A percentile compares a stretch with the other conserved stretches of the same genome.
Conservation (phyloP, 345 rosid species). For the Ceriops tagal region DNA sequence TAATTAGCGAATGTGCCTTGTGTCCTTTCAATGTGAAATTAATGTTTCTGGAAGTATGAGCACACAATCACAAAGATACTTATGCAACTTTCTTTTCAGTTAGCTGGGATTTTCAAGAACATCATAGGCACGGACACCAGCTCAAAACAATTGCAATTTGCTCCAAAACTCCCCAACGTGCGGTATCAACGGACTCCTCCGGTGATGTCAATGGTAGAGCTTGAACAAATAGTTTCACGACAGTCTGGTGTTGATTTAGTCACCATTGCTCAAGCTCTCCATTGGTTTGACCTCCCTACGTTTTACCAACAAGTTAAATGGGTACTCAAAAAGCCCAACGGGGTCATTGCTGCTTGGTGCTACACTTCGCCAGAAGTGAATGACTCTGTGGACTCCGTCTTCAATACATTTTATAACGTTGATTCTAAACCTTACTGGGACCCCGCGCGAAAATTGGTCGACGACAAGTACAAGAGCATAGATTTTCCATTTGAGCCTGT, state of each 20-base stretch:
- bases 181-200: conserved; percentile 59
- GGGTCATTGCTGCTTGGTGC: conserved; percentile 82
- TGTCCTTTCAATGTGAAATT: no score
- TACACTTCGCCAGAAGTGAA: conserved; percentile 63
- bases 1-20: no score
- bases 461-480: conserved; percentile 44
- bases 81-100: conserved; percentile 30
- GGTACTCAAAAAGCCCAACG: conserved; percentile 69
- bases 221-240: conserved; percentile 36
- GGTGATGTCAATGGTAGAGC: conserved; percentile 37
- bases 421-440: conserved; percentile 55
- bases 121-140: conserved; percentile 85
- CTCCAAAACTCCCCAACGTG: conserved; percentile 53
- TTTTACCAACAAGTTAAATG: conserved; percentile 60
- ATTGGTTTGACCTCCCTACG: conserved; percentile 60
- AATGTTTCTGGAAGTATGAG: no score
- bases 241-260: conserved; percentile 58
- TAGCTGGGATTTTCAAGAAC: conserved; percentile 59
- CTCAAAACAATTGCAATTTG: conserved; percentile 58
- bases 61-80: no score
- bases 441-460: conserved; percentile 51
- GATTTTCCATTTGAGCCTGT: conserved; percentile 72
- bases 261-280: conserved; percentile 73
- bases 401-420: conserved; percentile 42
- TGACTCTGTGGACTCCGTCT: conserved; percentile 45